Conservation (phyloP, 768 basidiomycete species). For the Amanita rimosa region DNA sequence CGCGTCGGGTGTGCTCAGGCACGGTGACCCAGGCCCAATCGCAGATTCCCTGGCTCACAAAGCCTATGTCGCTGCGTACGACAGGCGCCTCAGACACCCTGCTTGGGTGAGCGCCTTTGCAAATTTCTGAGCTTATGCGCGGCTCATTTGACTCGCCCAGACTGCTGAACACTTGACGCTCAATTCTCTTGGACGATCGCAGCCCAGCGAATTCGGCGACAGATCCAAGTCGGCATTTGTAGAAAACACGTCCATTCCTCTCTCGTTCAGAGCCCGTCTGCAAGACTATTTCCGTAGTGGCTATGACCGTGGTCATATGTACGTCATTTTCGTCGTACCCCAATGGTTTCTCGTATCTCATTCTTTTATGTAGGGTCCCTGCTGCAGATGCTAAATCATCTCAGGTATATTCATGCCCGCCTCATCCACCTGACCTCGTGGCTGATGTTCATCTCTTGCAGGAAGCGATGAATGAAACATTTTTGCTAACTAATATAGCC, state of each 20-base stretch:
- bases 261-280: constrained; percentile 68
- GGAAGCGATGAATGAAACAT: constrained; percentile 95
- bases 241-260: constrained; percentile 76
- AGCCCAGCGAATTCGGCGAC: constrained; percentile 38
- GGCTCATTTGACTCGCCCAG: constrained; percentile 24
- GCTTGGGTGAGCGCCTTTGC: constrained; percentile 60
- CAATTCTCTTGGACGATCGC: constrained; percentile 51
- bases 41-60: constrained; percentile 68
- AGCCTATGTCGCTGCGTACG: constrained; percentile 86
- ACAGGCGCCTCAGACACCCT: constrained; percentile 82
- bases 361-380: constrained; percentile 60
- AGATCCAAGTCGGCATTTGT: constrained; percentile 66
- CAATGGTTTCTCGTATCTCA: not conserved
- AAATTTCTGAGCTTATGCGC: not conserved
- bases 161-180: constrained; percentile 92
- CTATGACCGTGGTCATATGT: constrained; percentile 97
- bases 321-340: constrained; percentile 16
- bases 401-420: constrained; percentile 38
- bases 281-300: constrained; percentile 89
- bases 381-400: constrained; percentile 92
- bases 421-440: not conserved
- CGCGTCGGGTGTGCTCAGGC: constrained; percentile 42
- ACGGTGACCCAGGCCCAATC: constrained; percentile 82
- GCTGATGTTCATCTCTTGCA: constrained; percentile 16
- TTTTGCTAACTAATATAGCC: constrained; percentile 89